Evolutionary conservation across 2,329 filamentous ascomycete species (phyloP), one percentile per base, ranked within the genome.

Genomic region (Amesomyces nigricolor): DNA sequence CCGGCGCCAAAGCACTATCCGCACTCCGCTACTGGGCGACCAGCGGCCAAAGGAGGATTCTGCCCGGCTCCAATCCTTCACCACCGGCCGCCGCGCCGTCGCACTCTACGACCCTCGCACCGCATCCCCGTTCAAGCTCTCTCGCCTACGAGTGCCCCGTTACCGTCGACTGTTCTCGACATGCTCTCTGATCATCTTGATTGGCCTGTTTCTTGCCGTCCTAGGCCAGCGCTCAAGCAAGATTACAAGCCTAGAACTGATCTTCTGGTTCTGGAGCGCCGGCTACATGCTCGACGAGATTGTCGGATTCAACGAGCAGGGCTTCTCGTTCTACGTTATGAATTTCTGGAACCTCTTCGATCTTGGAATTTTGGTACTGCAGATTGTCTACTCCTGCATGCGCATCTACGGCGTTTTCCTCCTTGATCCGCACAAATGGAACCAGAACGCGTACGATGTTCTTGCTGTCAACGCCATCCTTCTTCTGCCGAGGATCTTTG

Each of bases 291-390:
- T 96, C 32, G 92, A 96, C 66, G 92, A 96, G 71, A 81, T 97
- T 19, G 91, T 96, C 16, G 91, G 91, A 10, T 96, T 96, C 76
- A 96, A 91, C 62, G 92, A 97, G 70, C 91, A 96, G 71, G 92
- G 92, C 2, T 96, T 96, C 69, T 91, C 91, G 38, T 81, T 97
- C 30, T 97, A 96, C 72, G 89, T 96, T 66, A 92, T 96, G 85
- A 95, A 90, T 69, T 94, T 96, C 70, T 96, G 92, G 92, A 96
- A 96, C 70, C 83, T 91, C 38, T 96, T 96, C 70, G 92, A 96
- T 67, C 76, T 96, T 38, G 91, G 91, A 8, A 96, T 96, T 51
- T 74, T 96, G 51, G 73, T 95, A 22, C 76, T 96, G 58, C 83
- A 96, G 63, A 84, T 95, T 64, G 81, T 89, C 53, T 96, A 96